Evolutionary conservation across 495 filamentous ascomycete genomes (phyloP), one percentile per base, ranked within the genome.

Genomic region (Chaetomium tenue): DNA sequence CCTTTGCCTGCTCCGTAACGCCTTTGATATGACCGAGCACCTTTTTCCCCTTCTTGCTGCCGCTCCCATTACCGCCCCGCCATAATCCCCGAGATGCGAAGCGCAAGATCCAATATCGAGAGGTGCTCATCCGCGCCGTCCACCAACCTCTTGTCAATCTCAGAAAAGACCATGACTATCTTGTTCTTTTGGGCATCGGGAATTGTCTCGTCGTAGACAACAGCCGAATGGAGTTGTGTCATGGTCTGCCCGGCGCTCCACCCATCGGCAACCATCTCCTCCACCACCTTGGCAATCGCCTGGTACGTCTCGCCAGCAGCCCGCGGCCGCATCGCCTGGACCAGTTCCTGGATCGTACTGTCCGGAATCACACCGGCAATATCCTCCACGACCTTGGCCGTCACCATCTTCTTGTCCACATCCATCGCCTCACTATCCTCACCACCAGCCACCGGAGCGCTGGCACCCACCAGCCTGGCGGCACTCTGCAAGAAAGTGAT

Each of bases 121-220:
- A 99, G 77, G 71, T 98, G 92, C 76, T 99, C 94, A 72, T 99
- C 95, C 4, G 91, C 88, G n/a, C 94, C 94, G 75, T 99, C 95
- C n/a, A 95, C 89, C 55, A 99, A 75, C 58, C 94, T 84, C 81
- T 96, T 97, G 69, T 99, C 94, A 58, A 92, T 79, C 74, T 97
- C 93, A 0, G 91, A 96, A 72, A 99, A 98, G 25, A 91, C 81
- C 68, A 89, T 82, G 28, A 92, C 88, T 64, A 99, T 96, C 78
- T 88, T 89, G 70, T 91, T 93, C 80, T 99, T 99, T 69, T 94
- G 88, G 13, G 84, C 77, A 71, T 97, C 90, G 0, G 86, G 84
- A 23, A 96, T 87, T 37, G 84, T 79, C 71, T 98, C 94, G 69
- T 95, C 90, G 75, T 87, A 92, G 7, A 98, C 79, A 53, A 96